Evolutionary conservation across 2,329 filamentous ascomycete genomes (phyloP), one percentile per base, ranked within the genome.

Genomic region (Claviceps lovelessii): DNA sequence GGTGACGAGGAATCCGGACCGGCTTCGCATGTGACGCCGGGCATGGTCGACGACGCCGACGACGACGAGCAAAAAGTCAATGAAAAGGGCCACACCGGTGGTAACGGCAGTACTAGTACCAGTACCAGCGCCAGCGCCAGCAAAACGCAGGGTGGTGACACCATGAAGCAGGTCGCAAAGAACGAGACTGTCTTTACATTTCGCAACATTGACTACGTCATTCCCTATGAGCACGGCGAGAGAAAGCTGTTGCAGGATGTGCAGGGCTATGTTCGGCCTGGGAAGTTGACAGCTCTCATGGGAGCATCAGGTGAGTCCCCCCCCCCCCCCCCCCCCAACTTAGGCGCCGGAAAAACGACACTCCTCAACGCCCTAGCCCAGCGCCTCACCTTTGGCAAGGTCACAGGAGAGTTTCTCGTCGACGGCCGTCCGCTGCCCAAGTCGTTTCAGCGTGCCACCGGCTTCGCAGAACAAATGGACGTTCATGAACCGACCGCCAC

Each of bases 191-290:
- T 80, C 3, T 76, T 83, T 52, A 80, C 78, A 0, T 77, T 77
- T 55, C 70, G 71, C 58, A 66, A 76, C 46, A 69, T 79, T 55
- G 73, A 75, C 51, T 79, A 78, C 57, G 74, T 68, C 0, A 74
- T 76, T 2, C 72, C 72, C 11, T 70, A 68, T 57, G 86, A 88
- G 62, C 75, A 76, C 3, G 80, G 87, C 52, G 70, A 78, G n/a
- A 77, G 85, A 23, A 79, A 82, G 51, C 78, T 93, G 54, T 71
- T 93, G 23, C 80, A 90, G 57, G 77, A 89, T 57, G 84, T 91
- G 1, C 83, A 90, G 61, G 88, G 88, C n/a, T 91, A 84, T 75
- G 86, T 93, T 47, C 86, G 88, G 57, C 88, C 88, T 1, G 88
- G 88, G 37, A 90, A 85, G 53, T 70, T 90, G 51, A 90, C 86